Conservation (phyloP, 2,329 filamentous ascomycete species). For the Daldinia sp. region DNA sequence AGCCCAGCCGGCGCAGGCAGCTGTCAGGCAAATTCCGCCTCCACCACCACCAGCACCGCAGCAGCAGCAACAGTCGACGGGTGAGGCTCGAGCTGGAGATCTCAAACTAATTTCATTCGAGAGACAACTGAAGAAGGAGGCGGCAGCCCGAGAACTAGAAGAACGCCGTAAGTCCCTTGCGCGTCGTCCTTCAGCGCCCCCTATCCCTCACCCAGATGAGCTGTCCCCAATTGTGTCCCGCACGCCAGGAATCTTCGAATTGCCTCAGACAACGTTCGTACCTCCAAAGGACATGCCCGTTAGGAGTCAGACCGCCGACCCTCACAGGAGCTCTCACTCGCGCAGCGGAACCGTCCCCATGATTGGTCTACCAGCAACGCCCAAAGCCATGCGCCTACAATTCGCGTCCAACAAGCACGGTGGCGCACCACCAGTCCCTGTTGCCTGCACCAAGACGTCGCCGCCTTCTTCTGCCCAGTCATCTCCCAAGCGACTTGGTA, state of each 20-base stretch:
- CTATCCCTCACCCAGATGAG: constrained; percentile 80
- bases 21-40: not conserved
- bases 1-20: constrained; percentile 8
- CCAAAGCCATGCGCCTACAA: constrained; percentile 88
- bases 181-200: constrained; percentile 80
- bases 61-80: constrained; percentile 28
- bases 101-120: constrained; percentile 69
- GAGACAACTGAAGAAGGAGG: constrained; percentile 75
- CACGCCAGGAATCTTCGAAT: constrained; percentile 56
- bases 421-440: constrained; percentile 64
- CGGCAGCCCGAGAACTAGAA: constrained; percentile 86
- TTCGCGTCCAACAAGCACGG: constrained; percentile 70
- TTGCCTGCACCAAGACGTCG: constrained; percentile 59
- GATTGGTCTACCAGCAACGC: constrained; percentile 89
- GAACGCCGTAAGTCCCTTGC: constrained; percentile 87
- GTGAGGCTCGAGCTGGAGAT: constrained; percentile 64
- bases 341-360: constrained; percentile 61
- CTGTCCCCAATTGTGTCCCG: constrained; percentile 57
- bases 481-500: constrained; percentile 51
- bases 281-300: constrained; percentile 60
- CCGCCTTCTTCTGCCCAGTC: constrained; percentile 55
- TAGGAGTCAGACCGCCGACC: constrained; percentile 75
- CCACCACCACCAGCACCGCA: constrained; percentile 17
- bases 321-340: constrained; percentile 65
- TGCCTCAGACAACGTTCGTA: constrained; percentile 57